Percentiles rank a stretch among this genome's conserved stretches.
These are phyloP conservation scores for Pulveroboletus sp. DNA, from an alignment of 768 basidiomycete species.

Conservation along the genomic window DNA sequence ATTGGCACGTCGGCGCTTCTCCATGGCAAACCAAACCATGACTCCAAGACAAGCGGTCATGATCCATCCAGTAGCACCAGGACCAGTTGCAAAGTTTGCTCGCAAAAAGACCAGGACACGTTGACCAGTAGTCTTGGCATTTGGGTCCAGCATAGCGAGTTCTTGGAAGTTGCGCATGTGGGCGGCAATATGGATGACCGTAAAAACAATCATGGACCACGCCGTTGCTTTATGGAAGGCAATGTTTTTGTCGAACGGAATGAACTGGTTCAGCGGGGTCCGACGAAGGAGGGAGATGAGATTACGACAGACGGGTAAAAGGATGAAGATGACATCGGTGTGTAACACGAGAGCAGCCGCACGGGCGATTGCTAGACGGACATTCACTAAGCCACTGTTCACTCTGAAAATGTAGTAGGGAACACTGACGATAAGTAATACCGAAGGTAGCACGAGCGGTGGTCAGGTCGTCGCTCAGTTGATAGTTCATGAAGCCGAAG, in stretches of 20 bases:
- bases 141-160: slow-evolving; percentile 52
- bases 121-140: slow-evolving; percentile 49
- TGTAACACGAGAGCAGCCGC: slow-evolving; percentile 87
- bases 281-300: slow-evolving; percentile 86
- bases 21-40: slow-evolving; percentile 84
- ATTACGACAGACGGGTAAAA: slow-evolving; percentile 92
- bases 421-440: slow-evolving; percentile 63
- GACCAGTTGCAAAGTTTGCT: slow-evolving; percentile 80
- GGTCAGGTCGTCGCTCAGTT: slow-evolving; percentile 70
- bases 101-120: slow-evolving; percentile 65
- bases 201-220: slow-evolving; percentile 82
- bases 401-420: not conserved
- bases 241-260: slow-evolving; percentile 93
- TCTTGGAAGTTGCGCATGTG: slow-evolving; percentile 84
- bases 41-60: slow-evolving; percentile 69
- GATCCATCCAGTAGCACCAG: slow-evolving; percentile 82
- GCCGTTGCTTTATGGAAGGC: slow-evolving; percentile 87
- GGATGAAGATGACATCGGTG: slow-evolving; percentile 88
- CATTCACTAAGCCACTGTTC: not conserved
- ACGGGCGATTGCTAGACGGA: slow-evolving; percentile 69
- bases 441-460: slow-evolving; percentile 70
- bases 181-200: slow-evolving; percentile 70
- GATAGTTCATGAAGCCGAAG: slow-evolving; percentile 76
- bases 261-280: slow-evolving; percentile 78
- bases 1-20: slow-evolving; percentile 69